These are phyloP conservation scores for Neurospora crassa DNA, from an alignment of 2,329 filamentous ascomycete genomes.

Conservation along the genomic window DNA sequence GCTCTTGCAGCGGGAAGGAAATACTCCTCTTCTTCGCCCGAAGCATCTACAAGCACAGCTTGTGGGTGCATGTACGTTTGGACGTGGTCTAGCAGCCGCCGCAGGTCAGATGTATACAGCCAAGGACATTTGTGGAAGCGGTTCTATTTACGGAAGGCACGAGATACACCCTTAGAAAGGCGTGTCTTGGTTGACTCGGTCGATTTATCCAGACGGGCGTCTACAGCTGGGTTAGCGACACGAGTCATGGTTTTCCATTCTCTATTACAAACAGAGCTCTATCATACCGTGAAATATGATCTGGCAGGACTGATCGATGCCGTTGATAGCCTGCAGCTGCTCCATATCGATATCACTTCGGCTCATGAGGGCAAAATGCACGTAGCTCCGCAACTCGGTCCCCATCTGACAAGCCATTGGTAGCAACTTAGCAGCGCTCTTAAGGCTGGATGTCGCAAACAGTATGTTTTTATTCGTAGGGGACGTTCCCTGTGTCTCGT, in stretches of 20 bases:
- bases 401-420: conserved; percentile 87
- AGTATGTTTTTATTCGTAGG: conserved; percentile 59
- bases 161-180: conserved; percentile 53
- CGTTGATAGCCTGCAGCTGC: conserved; percentile 67
- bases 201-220: conserved; percentile 71
- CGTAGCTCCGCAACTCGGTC: conserved; percentile 53
- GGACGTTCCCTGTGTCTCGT: conserved; percentile 40
- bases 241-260: background rate
- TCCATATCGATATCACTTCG: conserved; percentile 59
- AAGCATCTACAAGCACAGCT: conserved; percentile 63
- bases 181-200: conserved; percentile 59
- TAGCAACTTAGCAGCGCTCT: conserved; percentile 62
- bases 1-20: conserved; percentile 53
- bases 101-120: conserved; percentile 4
- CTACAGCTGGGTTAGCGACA: conserved; percentile 26
- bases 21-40: conserved; percentile 55
- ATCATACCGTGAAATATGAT: conserved; percentile 49
- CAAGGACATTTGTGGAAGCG: background rate
- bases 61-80: conserved; percentile 67
- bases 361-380: conserved; percentile 76
- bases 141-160: conserved; percentile 48
- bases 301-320: conserved; percentile 61
- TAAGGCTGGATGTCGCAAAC: conserved; percentile 67
- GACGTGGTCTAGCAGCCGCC: conserved; percentile 46
- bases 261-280: background rate